Evolutionary conservation across 2,329 filamentous ascomycete species (phyloP).

Genomic region (Fusarium multiceps): DNA sequence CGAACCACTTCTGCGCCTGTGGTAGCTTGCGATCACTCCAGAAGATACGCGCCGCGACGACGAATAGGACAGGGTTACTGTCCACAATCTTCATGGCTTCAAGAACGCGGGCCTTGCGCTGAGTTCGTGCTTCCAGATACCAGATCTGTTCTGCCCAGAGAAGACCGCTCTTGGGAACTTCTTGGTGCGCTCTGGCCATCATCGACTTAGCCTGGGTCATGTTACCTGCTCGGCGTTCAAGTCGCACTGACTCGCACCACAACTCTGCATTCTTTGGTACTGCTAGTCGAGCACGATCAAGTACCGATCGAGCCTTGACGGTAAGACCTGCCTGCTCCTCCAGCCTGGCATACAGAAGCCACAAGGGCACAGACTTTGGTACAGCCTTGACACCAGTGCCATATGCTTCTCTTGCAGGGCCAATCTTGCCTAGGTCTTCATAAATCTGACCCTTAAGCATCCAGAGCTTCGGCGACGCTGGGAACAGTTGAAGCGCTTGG

Average conservation of each 20-base stretch:
- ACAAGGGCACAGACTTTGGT: slow-evolving; percentile 84
- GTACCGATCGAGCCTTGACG: slow-evolving; percentile 92
- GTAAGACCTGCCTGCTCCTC: slow-evolving; percentile 86
- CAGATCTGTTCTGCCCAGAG: slow-evolving; percentile 96
- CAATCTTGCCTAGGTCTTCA: slow-evolving; percentile 80
- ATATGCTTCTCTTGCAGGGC: slow-evolving; percentile 91
- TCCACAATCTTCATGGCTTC: slow-evolving; percentile 98
- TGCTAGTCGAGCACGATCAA: slow-evolving; percentile 89
- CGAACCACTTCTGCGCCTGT: slow-evolving; percentile 96
- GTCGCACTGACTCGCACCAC: slow-evolving; percentile 93
- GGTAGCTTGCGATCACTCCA: slow-evolving; percentile 94
- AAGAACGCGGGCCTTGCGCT: slow-evolving; percentile 88
- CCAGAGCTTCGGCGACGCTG: slow-evolving; percentile 88
- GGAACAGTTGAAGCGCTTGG: slow-evolving; percentile 87
- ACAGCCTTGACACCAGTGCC: slow-evolving; percentile 88
- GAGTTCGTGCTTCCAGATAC: slow-evolving; percentile 90
- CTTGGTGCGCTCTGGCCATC: slow-evolving; percentile 93
- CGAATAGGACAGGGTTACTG: slow-evolving; percentile 88
- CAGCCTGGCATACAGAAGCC: slow-evolving; percentile 87
- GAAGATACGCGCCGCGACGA: slow-evolving; percentile 93
- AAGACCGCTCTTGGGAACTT: slow-evolving; percentile 86
- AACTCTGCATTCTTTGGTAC: slow-evolving; percentile 86
- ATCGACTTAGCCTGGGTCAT: slow-evolving; percentile 84
- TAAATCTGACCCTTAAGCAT: slow-evolving; percentile 99
- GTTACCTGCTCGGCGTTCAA: slow-evolving; percentile 90